phyloP scores from a whole-genome alignment of 2,329 filamentous ascomycete genomes.

The Botryotinia calthae region DNA sequence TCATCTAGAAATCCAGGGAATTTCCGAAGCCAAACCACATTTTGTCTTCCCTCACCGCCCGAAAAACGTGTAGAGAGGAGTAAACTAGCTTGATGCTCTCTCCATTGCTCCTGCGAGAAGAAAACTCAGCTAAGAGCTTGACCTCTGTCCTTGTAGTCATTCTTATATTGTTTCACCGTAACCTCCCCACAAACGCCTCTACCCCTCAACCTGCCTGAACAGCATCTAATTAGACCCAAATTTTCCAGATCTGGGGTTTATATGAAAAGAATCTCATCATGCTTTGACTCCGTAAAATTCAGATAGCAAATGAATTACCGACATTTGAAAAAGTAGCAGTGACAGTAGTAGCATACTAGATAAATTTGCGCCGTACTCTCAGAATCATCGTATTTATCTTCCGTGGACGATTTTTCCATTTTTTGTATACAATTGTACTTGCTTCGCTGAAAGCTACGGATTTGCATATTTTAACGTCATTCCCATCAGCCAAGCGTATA shows the following conservation, averaged over 20 bases:
- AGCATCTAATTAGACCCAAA: neutral
- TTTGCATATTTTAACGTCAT: neutral
- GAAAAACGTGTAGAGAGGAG: neutral
- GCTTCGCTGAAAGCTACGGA: neutral
- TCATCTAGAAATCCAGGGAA: neutral
- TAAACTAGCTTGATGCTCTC: neutral
- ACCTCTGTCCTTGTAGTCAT: neutral
- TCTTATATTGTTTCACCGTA: neutral
- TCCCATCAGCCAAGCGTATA: constrained; percentile 22
- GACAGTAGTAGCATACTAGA: neutral
- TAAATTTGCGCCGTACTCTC: neutral
- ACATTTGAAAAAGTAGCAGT: neutral
- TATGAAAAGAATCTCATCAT: neutral
- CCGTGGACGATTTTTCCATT: neutral
- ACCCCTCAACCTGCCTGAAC: neutral
- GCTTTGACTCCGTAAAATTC: neutral
- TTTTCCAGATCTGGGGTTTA: no score
- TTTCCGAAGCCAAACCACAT: neutral
- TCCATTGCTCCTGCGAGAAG: neutral
- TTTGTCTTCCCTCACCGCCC: neutral
- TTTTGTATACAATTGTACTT: neutral
- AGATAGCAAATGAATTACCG: neutral
- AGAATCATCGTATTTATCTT: neutral
- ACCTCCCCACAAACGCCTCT: neutral
- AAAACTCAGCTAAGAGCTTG: neutral